Evolutionary conservation across 1,284 basidiomycete species (phyloP).

Genomic region (Somion occarium): DNA sequence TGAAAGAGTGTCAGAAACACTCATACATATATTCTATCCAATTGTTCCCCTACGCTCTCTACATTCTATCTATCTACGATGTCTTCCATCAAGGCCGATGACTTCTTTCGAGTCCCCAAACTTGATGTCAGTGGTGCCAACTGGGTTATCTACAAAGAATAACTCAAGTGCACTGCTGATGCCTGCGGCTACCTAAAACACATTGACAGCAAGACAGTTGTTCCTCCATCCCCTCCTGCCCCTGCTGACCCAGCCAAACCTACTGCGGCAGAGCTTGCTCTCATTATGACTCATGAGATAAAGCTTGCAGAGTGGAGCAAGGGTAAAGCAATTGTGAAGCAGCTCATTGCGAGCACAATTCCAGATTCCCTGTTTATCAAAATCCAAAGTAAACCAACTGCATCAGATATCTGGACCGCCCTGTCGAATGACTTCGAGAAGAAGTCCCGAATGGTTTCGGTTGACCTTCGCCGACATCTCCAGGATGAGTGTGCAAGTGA

Average conservation of each 20-base stretch:
- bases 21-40: neutral
- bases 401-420: conserved; percentile 14
- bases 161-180: conserved; percentile 9
- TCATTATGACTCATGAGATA: neutral
- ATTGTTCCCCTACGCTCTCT: neutral
- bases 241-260: conserved; percentile 1
- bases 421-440: conserved; percentile 12
- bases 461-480: conserved; percentile 18
- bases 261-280: neutral
- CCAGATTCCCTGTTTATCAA: conserved; percentile 10
- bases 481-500: conserved; percentile 15
- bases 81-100: neutral
- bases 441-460: conserved; percentile 16
- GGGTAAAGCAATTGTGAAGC: conserved; percentile 4
- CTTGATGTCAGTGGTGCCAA: conserved; percentile 2
- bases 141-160: conserved; percentile 13
- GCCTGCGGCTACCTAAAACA: conserved; percentile 9
- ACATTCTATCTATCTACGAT: neutral
- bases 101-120: neutral
- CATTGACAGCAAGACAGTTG: conserved; percentile 6
- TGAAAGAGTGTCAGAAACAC: neutral
- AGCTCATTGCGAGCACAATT: conserved; percentile 7
- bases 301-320: neutral
- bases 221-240: conserved; percentile 5
- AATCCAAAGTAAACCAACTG: conserved; percentile 1